A percentile compares a stretch with the other conserved stretches of the same genome.
These are phyloP conservation scores for Blastomyces silverae DNA, from an alignment of 2,329 filamentous ascomycete genomes.

Conservation along the genomic window DNA sequence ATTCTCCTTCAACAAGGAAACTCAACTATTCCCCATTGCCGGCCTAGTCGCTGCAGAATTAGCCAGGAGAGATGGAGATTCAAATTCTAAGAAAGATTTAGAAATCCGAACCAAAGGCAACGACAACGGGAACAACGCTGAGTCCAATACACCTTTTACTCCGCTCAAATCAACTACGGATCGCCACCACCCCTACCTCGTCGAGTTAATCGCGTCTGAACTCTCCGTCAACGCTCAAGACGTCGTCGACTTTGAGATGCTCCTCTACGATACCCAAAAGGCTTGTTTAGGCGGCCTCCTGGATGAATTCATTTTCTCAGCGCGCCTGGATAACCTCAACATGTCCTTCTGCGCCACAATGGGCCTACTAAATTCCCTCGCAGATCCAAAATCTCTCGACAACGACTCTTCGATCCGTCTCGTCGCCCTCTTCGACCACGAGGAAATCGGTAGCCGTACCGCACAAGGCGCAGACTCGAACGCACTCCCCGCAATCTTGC, in stretches of 20 bases:
- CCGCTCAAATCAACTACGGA: slow-evolving; percentile 71
- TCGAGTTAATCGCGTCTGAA: slow-evolving; percentile 77
- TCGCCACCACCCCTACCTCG: slow-evolving; percentile 80
- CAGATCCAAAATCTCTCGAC: slow-evolving; percentile 58
- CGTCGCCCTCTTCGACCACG: slow-evolving; percentile 94
- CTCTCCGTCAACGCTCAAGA: slow-evolving; percentile 63
- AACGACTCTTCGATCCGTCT: slow-evolving; percentile 76
- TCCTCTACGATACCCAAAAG: slow-evolving; percentile 95
- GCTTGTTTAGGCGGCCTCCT: slow-evolving; percentile 80
- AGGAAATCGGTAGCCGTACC: slow-evolving; percentile 89
- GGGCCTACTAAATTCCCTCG: slow-evolving; percentile 74
- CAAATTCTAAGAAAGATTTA: slow-evolving; percentile 30
- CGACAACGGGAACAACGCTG: slow-evolving; percentile 26
- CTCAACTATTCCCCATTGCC: slow-evolving; percentile 86
- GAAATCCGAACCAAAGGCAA: slow-evolving; percentile 36
- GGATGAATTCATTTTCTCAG: slow-evolving; percentile 92
- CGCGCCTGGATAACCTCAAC: slow-evolving; percentile 90
- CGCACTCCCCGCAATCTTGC: slow-evolving; percentile 76
- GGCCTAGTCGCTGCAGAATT: slow-evolving; percentile 82
- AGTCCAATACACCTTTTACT: slow-evolving; percentile 48
- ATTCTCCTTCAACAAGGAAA: slow-evolving; percentile 96
- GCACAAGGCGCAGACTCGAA: slow-evolving; percentile 93
- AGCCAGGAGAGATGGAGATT: slow-evolving; percentile 58
- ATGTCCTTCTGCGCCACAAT: slow-evolving; percentile 92
- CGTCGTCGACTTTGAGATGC: slow-evolving; percentile 87